These are phyloP conservation scores for Rheum nobile DNA, from an alignment of 148 eudicot species.

Conservation along the genomic window DNA sequence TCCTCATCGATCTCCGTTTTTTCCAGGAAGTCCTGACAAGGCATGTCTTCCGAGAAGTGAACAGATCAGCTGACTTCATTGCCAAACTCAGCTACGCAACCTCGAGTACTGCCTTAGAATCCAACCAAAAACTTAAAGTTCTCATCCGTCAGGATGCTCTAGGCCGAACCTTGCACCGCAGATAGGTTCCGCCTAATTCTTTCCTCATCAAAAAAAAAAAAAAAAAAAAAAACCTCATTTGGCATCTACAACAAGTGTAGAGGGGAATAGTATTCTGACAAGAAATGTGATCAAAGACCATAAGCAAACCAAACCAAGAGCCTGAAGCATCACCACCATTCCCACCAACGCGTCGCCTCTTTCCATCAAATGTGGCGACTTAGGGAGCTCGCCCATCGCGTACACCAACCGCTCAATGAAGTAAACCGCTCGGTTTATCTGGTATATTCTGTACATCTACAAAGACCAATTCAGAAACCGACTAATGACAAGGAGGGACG, in stretches of 20 bases:
- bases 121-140: too few relatives aligned
- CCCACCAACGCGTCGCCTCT: conserved; percentile 42
- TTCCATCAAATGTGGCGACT: conserved; percentile 33
- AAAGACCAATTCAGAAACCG: not conserved
- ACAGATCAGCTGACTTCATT: too few relatives aligned
- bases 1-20: too few relatives aligned
- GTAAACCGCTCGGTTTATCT: conserved; percentile 53
- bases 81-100: too few relatives aligned
- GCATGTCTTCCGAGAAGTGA: too few relatives aligned
- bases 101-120: too few relatives aligned
- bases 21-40: too few relatives aligned
- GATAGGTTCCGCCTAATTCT: too few relatives aligned
- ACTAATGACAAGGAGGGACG: too few relatives aligned
- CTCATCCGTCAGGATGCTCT: too few relatives aligned
- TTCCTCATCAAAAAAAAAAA: too few relatives aligned
- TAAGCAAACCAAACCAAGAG: conserved; percentile 56
- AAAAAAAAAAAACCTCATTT: not conserved
- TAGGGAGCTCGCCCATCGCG: conserved; percentile 31
- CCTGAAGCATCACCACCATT: conserved; percentile 49
- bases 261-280: conserved; percentile 70
- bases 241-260: conserved; percentile 37
- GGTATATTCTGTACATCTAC: conserved; percentile 72
- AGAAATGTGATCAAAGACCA: conserved; percentile 88
- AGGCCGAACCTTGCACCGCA: too few relatives aligned
- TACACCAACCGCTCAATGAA: conserved; percentile 51